These are phyloP conservation scores for Rhododendron henanense DNA, from an alignment of 148 eudicot genomes.

Conservation along the genomic window DNA sequence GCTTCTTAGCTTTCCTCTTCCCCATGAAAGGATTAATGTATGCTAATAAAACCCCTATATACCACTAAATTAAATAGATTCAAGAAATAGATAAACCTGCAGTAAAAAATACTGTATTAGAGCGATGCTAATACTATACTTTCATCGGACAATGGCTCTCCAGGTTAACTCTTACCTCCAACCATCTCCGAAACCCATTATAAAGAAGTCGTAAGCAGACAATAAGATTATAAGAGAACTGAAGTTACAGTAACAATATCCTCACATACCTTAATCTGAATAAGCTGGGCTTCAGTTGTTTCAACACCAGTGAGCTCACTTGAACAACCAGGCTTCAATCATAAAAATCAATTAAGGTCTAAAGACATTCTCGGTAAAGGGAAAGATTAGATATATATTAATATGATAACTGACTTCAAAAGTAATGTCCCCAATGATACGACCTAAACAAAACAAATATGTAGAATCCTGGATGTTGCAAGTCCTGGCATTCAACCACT, in stretches of 20 bases:
- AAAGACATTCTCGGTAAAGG: not conserved
- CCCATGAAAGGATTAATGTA: not conserved
- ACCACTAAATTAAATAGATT: not conserved
- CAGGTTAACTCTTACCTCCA: not conserved
- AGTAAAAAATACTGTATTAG: not conserved
- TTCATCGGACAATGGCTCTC: not conserved
- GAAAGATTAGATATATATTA: not conserved
- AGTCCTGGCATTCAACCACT: not conserved
- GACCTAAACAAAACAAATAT: not conserved
- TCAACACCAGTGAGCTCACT: conserved; percentile 67
- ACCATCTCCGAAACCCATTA: not conserved
- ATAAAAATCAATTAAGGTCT: conserved; percentile 9
- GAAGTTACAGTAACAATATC: not conserved
- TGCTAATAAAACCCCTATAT: not conserved
- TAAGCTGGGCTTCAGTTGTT: conserved; percentile 71
- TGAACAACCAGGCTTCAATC: conserved; percentile 92
- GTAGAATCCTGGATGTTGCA: not conserved
- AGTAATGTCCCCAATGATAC: not conserved
- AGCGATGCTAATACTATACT: not conserved
- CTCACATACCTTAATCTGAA: conserved; percentile 62
- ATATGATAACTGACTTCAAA: not conserved
- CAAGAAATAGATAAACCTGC: not conserved
- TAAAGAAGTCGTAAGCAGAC: not conserved
- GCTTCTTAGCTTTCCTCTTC: not conserved
- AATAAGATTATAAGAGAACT: not conserved